Conservation (phyloP, 75 land plant species). For the Pinus tabuliformis region DNA sequence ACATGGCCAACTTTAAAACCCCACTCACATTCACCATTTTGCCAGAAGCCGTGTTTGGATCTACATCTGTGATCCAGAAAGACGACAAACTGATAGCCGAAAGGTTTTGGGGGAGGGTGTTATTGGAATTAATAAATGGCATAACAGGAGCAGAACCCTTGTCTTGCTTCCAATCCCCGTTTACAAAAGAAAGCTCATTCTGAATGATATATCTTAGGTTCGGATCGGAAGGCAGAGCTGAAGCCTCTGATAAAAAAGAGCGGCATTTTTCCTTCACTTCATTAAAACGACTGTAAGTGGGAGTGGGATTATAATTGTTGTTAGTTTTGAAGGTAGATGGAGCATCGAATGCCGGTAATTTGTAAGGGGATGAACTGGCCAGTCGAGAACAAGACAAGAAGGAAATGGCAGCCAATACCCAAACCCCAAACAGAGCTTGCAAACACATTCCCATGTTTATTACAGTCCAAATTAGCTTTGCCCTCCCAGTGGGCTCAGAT, state of each 20-base stretch:
- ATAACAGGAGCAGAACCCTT: constrained; percentile 31
- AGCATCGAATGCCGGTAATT: too few relatives aligned
- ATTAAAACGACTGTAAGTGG: constrained; percentile 25
- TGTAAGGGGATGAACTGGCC: too few relatives aligned
- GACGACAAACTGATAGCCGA: constrained; percentile 25
- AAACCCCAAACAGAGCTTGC: too few relatives aligned
- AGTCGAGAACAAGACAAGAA: too few relatives aligned
- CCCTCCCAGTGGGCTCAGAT: too few relatives aligned
- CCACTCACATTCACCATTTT: constrained; percentile 38
- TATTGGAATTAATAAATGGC: constrained; percentile 26
- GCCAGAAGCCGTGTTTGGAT: constrained; percentile 10
- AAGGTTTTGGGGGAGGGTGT: neutral
- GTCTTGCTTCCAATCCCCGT: constrained; percentile 47
- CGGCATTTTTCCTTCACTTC: constrained; percentile 39
- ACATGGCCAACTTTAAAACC: constrained; percentile 25
- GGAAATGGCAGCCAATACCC: too few relatives aligned
- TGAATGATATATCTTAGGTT: constrained; percentile 4
- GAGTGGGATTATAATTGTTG: too few relatives aligned
- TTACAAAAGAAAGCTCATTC: constrained; percentile 20
- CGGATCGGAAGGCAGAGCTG: constrained; percentile 15
- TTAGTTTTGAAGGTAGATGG: too few relatives aligned
- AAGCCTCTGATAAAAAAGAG: constrained; percentile 22
- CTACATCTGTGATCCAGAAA: constrained; percentile 35
- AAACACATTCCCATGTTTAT: too few relatives aligned
- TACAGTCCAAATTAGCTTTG: too few relatives aligned